Base-by-base conservation (phyloP, 768 basidiomycete species). In the Russula compacta region DNA sequence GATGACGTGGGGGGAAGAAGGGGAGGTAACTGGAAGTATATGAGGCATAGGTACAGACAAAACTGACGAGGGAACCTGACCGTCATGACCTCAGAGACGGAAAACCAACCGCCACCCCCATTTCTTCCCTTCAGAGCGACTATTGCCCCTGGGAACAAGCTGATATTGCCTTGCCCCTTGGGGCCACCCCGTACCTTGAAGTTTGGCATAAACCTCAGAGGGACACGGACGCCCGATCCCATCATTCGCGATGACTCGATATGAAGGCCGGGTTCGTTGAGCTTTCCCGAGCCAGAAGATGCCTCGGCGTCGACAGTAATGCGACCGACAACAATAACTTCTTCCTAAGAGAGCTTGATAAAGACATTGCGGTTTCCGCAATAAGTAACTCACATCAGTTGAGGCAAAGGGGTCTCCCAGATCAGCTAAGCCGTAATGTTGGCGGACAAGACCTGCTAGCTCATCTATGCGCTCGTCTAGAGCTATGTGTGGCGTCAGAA, bases 381-480 rank as follows among this genome's bases (percentile, higher is more conserved):
- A 7, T 21, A 14, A 8, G 1, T 9, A 3, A 65, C 72, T 39
- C 49, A 81, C 83, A 71, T 85, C 83, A 7, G 81, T 80, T 2
- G 76, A 74, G 21, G 76, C 74, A n/a, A 75, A 71, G 0, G 87
- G 95, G 70, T 98, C 94, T 0, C 86, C 86, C 12, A 95, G 72
- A 12, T 95, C 93, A 42, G 75, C 70, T 9, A 95, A 70, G 1
- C 78, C 76, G 70, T 95, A 95, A 63, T 87, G 81, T 46, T 78
- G 79, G 64, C 79, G 79, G 58, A 98, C 77, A 17, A 86, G 76
- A 44, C 89, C 86, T 2, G 84, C 89, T 60, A 89, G 84, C 49
- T 93, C 87, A 65, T 97, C 91, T 69, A 99, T 95, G 59, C 85
- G 76, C 59, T 86, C 83, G 68, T 98, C 95, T 56, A 99, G 81